These are phyloP conservation scores for Lodderomyces oxycetoniae DNA, from an alignment of 1,139 yeast species.

Conservation along the genomic window DNA sequence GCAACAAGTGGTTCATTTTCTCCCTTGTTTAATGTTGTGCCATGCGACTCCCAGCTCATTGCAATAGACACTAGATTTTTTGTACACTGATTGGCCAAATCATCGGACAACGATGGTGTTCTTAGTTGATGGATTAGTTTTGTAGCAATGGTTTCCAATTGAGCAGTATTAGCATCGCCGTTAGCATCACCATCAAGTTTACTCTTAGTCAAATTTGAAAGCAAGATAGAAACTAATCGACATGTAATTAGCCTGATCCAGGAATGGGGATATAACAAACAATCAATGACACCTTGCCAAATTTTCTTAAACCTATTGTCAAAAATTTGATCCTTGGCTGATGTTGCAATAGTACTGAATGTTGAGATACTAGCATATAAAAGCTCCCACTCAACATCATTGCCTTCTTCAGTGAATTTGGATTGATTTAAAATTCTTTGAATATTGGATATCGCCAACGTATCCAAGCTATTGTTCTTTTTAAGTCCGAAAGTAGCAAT, in stretches of 20 bases:
- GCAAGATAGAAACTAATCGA: constrained; percentile 53
- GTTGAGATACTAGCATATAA: constrained; percentile 63
- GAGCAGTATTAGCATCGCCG: constrained; percentile 21
- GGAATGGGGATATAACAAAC: constrained; percentile 78
- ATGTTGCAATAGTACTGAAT: constrained; percentile 39
- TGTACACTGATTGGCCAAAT: constrained; percentile 59
- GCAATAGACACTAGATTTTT: constrained; percentile 64
- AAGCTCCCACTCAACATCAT: constrained; percentile 63
- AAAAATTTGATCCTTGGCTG: constrained; percentile 29
- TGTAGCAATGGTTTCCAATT: constrained; percentile 47
- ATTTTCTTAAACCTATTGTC: constrained; percentile 24
- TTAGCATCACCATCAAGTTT: constrained; percentile 24
- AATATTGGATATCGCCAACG: constrained; percentile 34
- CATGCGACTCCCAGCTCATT: constrained; percentile 54
- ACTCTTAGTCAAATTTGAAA: constrained; percentile 35
- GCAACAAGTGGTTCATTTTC: constrained; percentile 31
- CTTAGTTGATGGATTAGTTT: constrained; percentile 72
- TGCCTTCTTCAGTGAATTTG: constrained; percentile 25
- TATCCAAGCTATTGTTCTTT: constrained; percentile 33
- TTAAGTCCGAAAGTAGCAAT: constrained; percentile 48
- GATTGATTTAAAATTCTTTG: constrained; percentile 34
- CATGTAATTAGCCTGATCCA: constrained; percentile 80
- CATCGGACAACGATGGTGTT: constrained; percentile 69
- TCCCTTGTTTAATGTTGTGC: constrained; percentile 31
- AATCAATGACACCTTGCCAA: constrained; percentile 53